Evolutionary conservation across 108 stramenopile genomes (phyloP).

Genomic region (Aurantiochytrium sp.): DNA sequence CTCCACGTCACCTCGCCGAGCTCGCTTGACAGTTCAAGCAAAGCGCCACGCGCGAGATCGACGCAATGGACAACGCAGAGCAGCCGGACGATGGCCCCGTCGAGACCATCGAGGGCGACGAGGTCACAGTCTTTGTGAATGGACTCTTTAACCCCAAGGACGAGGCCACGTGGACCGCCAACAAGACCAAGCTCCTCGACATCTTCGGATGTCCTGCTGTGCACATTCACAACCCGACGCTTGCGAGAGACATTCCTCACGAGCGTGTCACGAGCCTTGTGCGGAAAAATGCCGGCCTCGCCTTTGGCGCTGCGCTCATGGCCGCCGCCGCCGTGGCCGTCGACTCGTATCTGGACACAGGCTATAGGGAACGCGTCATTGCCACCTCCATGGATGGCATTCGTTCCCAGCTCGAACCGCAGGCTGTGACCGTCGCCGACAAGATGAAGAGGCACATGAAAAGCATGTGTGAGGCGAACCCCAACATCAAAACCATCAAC

Average conservation of each 20-base stretch:
- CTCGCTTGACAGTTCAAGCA: too few species aligned
- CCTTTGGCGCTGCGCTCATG: neutral
- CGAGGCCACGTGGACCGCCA: neutral
- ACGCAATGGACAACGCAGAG: too few species aligned
- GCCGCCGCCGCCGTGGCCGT: neutral
- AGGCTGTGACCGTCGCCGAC: neutral
- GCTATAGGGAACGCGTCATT: neutral
- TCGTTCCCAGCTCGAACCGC: neutral
- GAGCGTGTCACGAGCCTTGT: neutral
- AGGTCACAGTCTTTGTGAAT: neutral
- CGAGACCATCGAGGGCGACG: neutral
- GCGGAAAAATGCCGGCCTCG: neutral
- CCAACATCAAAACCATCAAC: neutral
- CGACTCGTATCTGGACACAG: neutral
- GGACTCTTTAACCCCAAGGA: slow-evolving; percentile 3
- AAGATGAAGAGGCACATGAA: neutral
- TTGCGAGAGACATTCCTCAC: neutral
- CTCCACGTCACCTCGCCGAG: too few species aligned
- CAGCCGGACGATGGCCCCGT: neutral
- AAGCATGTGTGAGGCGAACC: neutral
- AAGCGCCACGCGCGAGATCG: too few species aligned
- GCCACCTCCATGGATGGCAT: neutral
- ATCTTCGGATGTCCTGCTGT: neutral
- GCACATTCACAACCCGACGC: neutral
- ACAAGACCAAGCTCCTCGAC: neutral